Percentiles rank a stretch among this genome's conserved stretches.
Conservation (phyloP, 305 asterid genomes). For the Fraxinus sp. region DNA sequence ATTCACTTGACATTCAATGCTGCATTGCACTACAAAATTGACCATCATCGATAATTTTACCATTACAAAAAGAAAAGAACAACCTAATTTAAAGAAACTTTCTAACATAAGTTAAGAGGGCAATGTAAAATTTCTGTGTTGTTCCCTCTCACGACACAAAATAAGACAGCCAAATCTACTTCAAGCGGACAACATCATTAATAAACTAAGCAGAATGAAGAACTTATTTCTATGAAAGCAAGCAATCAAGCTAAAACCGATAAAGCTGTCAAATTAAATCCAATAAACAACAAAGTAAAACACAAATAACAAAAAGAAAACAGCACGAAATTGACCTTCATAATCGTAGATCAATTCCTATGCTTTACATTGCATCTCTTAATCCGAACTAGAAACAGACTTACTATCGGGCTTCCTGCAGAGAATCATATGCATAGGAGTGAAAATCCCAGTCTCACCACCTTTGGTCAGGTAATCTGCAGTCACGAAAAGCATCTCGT, state of each 20-base stretch:
- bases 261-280: slow-evolving; percentile 38
- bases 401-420: slow-evolving; percentile 78
- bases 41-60: neutral
- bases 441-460: slow-evolving; percentile 81
- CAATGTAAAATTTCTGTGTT: slow-evolving; percentile 9
- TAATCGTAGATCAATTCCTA: slow-evolving; percentile 27
- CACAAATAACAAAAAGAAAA: slow-evolving; percentile 7
- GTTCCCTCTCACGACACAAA: neutral
- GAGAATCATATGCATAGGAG: slow-evolving; percentile 95
- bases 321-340: slow-evolving; percentile 36
- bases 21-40: slow-evolving; percentile 6
- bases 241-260: slow-evolving; percentile 19
- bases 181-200: slow-evolving; percentile 14
- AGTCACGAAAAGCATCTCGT: slow-evolving; percentile 91
- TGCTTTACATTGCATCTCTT: slow-evolving; percentile 24
- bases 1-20: slow-evolving; percentile 8
- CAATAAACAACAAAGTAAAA: slow-evolving; percentile 31
- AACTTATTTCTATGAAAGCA: slow-evolving; percentile 12
- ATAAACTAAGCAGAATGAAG: slow-evolving; percentile 12
- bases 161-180: slow-evolving; percentile 11
- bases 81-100: neutral
- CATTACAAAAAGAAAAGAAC: neutral
- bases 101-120: slow-evolving; percentile 2
- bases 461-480: slow-evolving; percentile 86
- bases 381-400: slow-evolving; percentile 23